Evolutionary conservation across 176 grass and related monocot genomes (phyloP), one percentile per base, ranked within the genome.

Genomic region (Oryza coarctata): DNA sequence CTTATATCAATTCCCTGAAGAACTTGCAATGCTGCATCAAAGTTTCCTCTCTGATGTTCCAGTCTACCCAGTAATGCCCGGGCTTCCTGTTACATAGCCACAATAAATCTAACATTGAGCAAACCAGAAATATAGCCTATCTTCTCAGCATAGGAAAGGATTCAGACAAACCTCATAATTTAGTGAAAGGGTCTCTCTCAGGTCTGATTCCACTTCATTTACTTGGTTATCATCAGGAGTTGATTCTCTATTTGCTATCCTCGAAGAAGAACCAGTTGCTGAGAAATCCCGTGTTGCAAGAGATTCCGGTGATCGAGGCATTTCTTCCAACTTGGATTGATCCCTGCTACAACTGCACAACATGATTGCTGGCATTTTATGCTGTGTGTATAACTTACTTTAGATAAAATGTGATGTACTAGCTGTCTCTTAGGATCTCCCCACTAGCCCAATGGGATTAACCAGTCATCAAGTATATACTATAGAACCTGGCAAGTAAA

Each of bases 21-120:
- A 75, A 99, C 97, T 84, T 99, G 97, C 65, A 99, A 84, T 75
- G 97, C 90, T 73, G 97, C 97, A 87, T 95, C 91, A 80, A 90
- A 95, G 60, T 99, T 99, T 41, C 97, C 97, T 86, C 87, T 95
- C 80, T 99, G 92, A 83, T 92, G 91, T 84, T 99, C 97, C 69
- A 99, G 73, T 88, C 97, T 88, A 82, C 97, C 97, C 52, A 99
- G 75, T 64, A 99, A 88, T 69, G 97, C 97, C 63, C 97, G 83
- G 13, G 97, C 97, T 75, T 99, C 97, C 97, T 99, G 65, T 86
- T 38, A 71, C 63, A 80, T 71, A 65, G 29, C 22, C 50, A 89
- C 22, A 68, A 70, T n/a, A 85, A 79, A 84, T 76, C 10, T 29
- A 72, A 80, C 38, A 73, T 5, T 89, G 79, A 82, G 33, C 2